These are phyloP conservation scores for Chaetothyriales sp. DNA, from an alignment of 2,329 filamentous ascomycete species.

Conservation along the genomic window DNA sequence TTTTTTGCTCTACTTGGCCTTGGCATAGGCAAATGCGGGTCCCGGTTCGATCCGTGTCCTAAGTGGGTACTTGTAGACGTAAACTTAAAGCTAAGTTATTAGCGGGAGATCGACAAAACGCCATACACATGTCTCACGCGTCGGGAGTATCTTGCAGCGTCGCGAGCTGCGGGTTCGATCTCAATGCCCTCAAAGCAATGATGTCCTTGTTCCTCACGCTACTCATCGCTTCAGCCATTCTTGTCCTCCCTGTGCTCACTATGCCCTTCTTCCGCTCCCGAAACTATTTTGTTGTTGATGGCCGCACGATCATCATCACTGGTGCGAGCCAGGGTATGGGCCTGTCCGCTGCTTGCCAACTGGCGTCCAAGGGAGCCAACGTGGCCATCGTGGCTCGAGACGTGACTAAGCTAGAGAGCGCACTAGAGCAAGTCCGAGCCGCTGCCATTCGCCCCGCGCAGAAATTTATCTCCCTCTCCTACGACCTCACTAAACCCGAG, in stretches of 20 bases:
- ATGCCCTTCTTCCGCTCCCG: constrained; percentile 31
- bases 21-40: too few relatives aligned
- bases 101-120: too few relatives aligned
- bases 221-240: not conserved
- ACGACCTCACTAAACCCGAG: constrained; percentile 59
- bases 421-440: constrained; percentile 49
- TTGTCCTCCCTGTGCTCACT: constrained; percentile 10
- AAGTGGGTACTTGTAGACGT: too few relatives aligned
- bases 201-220: not conserved
- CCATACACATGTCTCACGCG: not conserved
- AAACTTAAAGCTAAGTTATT: too few relatives aligned
- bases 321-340: constrained; percentile 92
- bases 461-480: constrained; percentile 69
- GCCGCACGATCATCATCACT: constrained; percentile 77
- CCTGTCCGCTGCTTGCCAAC: constrained; percentile 55
- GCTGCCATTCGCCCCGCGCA: constrained; percentile 53
- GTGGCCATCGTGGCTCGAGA: constrained; percentile 74
- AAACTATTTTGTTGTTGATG: constrained; percentile 72
- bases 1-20: not conserved
- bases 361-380: constrained; percentile 73
- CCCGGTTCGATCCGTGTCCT: too few relatives aligned
- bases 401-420: constrained; percentile 56
- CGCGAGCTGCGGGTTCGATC: not conserved
- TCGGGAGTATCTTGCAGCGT: not conserved
- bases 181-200: not conserved